Percentiles rank a stretch among this genome's conserved stretches.
Conservation (phyloP, 306 rosid species). For the Hippophae gyantsensis region DNA sequence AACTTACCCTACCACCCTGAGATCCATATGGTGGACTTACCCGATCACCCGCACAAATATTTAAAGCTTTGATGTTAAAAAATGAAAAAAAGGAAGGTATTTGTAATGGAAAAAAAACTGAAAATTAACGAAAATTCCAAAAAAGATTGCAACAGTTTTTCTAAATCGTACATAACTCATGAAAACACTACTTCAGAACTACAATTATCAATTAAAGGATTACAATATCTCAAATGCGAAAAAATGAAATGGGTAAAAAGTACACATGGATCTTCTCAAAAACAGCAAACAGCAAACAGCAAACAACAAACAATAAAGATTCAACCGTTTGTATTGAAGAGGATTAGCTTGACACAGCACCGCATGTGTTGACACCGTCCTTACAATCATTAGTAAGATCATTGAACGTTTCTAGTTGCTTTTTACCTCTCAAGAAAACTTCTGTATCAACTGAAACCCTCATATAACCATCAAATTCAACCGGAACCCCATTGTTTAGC, state of each 20-base stretch:
- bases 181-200: slow-evolving; percentile 27
- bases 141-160: no score
- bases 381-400: slow-evolving; percentile 91
- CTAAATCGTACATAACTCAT: slow-evolving; percentile 29
- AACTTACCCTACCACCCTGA: no score
- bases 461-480: slow-evolving; percentile 97
- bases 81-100: no score
- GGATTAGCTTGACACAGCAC: slow-evolving; percentile 41
- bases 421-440: slow-evolving; percentile 94
- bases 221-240: slow-evolving; percentile 51
- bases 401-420: slow-evolving; percentile 84
- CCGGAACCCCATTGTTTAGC: slow-evolving; percentile 61
- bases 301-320: neutral
- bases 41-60: no score
- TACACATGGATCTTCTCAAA: slow-evolving; percentile 28
- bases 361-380: slow-evolving; percentile 87
- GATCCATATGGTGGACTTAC: no score
- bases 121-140: no score
- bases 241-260: slow-evolving; percentile 29
- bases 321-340: no score
- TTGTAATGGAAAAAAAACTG: no score
- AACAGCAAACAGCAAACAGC: slow-evolving; percentile 9
- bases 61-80: no score
- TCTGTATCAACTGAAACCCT: slow-evolving; percentile 88
- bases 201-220: slow-evolving; percentile 21